Evolutionary conservation across 345 rosid species (phyloP).

Genomic region (Arabis alpina): DNA sequence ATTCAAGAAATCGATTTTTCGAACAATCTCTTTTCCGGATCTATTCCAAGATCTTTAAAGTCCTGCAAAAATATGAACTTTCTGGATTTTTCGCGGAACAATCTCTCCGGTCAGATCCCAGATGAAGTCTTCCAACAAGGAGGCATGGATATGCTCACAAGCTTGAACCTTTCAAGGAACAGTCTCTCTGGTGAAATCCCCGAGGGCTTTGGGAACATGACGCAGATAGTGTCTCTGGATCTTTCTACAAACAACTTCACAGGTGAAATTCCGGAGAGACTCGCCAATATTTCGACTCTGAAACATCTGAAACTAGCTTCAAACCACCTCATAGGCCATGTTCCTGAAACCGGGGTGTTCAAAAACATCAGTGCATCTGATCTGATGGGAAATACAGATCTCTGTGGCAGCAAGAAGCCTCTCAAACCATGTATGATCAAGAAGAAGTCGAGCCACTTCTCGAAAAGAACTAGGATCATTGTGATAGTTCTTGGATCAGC

Average conservation of each 20-base stretch:
- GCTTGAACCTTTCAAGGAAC: constrained; percentile 74
- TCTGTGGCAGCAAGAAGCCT: constrained; percentile 62
- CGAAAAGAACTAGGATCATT: constrained; percentile 47
- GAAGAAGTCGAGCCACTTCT: constrained; percentile 49
- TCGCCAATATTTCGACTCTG: constrained; percentile 58
- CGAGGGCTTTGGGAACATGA: constrained; percentile 46
- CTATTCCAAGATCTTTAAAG: constrained; percentile 57
- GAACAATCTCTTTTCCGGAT: constrained; percentile 67
- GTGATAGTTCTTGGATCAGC: constrained; percentile 54
- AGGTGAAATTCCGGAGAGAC: constrained; percentile 67
- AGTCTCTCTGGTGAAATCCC: constrained; percentile 64
- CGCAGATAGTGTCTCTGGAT: constrained; percentile 60
- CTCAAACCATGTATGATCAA: constrained; percentile 52
- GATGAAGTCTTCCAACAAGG: constrained; percentile 45
- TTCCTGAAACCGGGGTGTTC: constrained; percentile 74
- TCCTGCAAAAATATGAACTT: constrained; percentile 71
- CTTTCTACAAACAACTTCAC: constrained; percentile 66
- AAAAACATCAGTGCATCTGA: constrained; percentile 49
- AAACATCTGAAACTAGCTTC: constrained; percentile 67
- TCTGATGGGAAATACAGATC: constrained; percentile 66
- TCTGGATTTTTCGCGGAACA: constrained; percentile 76
- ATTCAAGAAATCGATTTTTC: constrained; percentile 83
- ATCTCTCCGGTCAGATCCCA: constrained; percentile 61
- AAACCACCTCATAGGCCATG: constrained; percentile 74
- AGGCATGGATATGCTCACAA: constrained; percentile 49